Percentiles rank a stretch among this genome's conserved stretches.
phyloP scores from a whole-genome alignment of 441 rosid species.

The Euphorbia neoarborescens region DNA sequence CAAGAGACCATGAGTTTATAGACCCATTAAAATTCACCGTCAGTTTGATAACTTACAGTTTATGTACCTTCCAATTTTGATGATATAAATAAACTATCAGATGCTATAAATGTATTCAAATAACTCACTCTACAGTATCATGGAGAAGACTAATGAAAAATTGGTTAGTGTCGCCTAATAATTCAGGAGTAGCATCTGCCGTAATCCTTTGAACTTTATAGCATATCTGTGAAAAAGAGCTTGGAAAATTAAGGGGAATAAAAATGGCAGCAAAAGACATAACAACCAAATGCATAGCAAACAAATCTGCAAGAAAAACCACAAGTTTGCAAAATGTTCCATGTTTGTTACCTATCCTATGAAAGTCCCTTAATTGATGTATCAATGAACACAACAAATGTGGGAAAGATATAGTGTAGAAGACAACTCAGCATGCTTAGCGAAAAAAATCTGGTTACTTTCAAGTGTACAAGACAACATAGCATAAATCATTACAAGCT shows the following conservation, averaged over 20 bases:
- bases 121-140: constrained; percentile 63
- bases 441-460: background rate
- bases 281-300: too few relatives aligned
- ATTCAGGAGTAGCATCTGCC: constrained; percentile 63
- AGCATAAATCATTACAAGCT: background rate
- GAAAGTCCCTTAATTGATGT: background rate
- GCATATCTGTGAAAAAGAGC: constrained; percentile 47
- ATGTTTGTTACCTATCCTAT: background rate
- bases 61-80: background rate
- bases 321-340: background rate
- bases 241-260: constrained; percentile 21
- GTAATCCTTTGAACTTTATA: constrained; percentile 58
- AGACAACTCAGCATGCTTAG: background rate
- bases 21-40: background rate
- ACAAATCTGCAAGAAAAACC: too few relatives aligned
- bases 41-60: background rate
- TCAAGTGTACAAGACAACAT: too few relatives aligned
- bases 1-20: background rate
- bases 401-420: background rate
- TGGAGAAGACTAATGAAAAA: constrained; percentile 57
- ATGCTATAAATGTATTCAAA: background rate
- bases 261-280: too few relatives aligned
- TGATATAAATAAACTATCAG: background rate
- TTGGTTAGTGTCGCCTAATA: constrained; percentile 44
- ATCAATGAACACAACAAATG: background rate